phyloP scores from a whole-genome alignment of 805 yeast genomes.

The Candida silvicultrix region DNA sequence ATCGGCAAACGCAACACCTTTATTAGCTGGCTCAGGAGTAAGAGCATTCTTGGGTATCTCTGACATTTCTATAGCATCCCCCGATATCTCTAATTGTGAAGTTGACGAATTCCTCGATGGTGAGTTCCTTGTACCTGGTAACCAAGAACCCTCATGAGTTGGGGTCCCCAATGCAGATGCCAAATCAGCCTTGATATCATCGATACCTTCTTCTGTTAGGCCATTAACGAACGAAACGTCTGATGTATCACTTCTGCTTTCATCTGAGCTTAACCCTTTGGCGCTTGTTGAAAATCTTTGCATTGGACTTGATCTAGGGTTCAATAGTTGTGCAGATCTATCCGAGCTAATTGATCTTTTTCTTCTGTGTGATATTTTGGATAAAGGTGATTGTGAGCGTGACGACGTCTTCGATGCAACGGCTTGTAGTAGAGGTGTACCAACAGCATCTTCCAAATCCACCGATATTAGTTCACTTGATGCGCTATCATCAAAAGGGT shows the following conservation, averaged over 20 bases:
- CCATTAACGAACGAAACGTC: conserved; percentile 1
- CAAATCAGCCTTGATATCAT: conserved; percentile 1
- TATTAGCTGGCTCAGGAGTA: not conserved
- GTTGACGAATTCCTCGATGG: conserved; percentile 1
- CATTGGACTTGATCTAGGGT: not conserved
- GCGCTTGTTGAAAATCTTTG: not conserved
- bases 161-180: conserved; percentile 3
- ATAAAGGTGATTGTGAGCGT: not conserved
- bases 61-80: not conserved
- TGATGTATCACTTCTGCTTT: not conserved
- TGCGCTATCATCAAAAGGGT: not conserved
- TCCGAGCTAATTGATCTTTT: not conserved
- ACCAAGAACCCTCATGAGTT: conserved; percentile 1
- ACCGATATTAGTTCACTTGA: not conserved
- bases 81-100: not conserved
- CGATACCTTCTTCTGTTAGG: not conserved
- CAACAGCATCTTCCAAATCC: not conserved
- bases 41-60: not conserved
- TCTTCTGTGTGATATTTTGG: not conserved
- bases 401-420: not conserved
- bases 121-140: not conserved
- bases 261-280: not conserved
- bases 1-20: not conserved
- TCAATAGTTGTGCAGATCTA: not conserved
- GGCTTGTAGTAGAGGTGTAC: not conserved